Evolutionary conservation across 805 yeast species (phyloP), one percentile per base, ranked within the genome.

Genomic region (Wickerhamomyces chaumierensis): DNA sequence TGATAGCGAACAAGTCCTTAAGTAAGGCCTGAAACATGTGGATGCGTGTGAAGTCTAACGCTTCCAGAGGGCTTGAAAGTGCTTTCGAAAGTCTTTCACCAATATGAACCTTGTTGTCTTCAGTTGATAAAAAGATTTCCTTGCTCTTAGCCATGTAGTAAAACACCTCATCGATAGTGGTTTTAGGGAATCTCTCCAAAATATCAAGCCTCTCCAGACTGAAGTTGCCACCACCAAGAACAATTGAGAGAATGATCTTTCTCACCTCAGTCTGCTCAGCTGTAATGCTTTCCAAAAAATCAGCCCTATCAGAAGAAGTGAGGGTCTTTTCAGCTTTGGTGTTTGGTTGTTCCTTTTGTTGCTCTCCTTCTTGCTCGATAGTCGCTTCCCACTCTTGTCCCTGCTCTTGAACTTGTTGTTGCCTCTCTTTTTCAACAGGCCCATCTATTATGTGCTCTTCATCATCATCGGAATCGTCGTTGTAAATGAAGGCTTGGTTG

Each of bases 91-190:
- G 53, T 43, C 29, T 44, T 14, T 55, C 59, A 3, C 65, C 62
- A 5, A 61, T 41, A 27, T 47, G 55, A 3, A 61, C 43, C 39
- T 53, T 75, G 0, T 79, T 59, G 14, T 62, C 65, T n/a, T 73
- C 23, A 63, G 58, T 45, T 65, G 71, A 1, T n/a, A 52, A 39
- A 14, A 71, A 59, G 39, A 78, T 60, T 39, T 80, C 85, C 43
- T 71, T 73, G 14, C 69, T 75, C 40, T 64, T 70, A 0, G 65
- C 61, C 66, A 66, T 53, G 37, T 59, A 59, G 39, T 66, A 53
- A 13, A 72, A 60, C 3, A 64, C 63, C 34, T 57, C 58, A 32
- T 67, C 64, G 16, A 62, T 43, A 18, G 74, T 75, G 42, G 82
- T 84, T 12, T 62, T 62, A 2, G 72, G 57, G 18, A 71, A 75